A percentile compares a stretch with the other conserved stretches of the same genome.
Conservation (phyloP, 2,329 filamentous ascomycete species). For the Curvularia sp. region DNA sequence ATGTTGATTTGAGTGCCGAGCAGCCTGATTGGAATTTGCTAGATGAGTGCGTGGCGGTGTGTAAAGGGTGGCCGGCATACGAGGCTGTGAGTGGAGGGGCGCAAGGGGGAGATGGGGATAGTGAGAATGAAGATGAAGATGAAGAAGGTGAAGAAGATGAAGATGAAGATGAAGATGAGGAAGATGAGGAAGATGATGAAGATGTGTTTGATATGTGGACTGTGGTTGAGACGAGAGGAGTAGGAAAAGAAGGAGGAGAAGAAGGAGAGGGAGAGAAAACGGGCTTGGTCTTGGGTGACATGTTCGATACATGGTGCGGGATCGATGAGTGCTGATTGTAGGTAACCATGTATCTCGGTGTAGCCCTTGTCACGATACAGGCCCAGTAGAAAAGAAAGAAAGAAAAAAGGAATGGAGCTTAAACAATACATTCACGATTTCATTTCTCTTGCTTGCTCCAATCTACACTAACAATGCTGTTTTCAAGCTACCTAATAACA, state of each 20-base stretch:
- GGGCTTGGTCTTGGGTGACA: conserved; percentile 2
- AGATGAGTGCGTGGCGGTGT: conserved; percentile 31
- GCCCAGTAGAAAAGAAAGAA: no score
- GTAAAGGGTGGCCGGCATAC: conserved; percentile 24
- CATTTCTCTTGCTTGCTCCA: background rate
- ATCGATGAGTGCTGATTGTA: background rate
- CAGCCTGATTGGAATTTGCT: conserved; percentile 15
- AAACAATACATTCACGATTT: background rate
- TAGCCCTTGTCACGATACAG: no score
- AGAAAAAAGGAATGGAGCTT: background rate
- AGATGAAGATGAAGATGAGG: background rate
- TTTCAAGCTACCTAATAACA: background rate
- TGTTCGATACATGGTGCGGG: conserved; percentile 15
- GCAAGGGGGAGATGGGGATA: background rate
- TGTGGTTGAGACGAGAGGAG: conserved; percentile 11
- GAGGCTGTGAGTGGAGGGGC: conserved; percentile 1
- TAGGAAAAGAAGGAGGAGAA: background rate
- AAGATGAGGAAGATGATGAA: background rate
- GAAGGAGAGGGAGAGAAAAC: background rate
- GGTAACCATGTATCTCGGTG: no score
- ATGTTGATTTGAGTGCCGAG: conserved; percentile 14
- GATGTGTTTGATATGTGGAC: conserved; percentile 32
- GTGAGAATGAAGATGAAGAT: background rate
- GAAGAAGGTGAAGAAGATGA: conserved; percentile 8
- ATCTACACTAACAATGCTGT: background rate